phyloP scores from a whole-genome alignment of 2,329 filamentous ascomycete species.

The Stemphylium beticola region DNA sequence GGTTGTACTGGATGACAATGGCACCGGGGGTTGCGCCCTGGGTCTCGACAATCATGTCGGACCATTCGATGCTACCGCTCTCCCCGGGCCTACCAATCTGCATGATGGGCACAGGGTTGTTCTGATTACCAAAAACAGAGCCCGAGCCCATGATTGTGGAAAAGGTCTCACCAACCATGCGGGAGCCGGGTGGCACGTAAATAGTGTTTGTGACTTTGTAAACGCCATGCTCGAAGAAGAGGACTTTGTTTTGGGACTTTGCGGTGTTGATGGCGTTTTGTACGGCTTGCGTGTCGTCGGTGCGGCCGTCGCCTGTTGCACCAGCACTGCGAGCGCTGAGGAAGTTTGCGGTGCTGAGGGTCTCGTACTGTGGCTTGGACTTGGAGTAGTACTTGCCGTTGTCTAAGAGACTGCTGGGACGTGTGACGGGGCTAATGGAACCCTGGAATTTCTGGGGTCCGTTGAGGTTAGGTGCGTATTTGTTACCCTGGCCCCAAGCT shows the following conservation, averaged over 20 bases:
- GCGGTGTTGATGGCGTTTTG: slow-evolving; percentile 74
- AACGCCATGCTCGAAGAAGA: slow-evolving; percentile 66
- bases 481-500: slow-evolving; percentile 47
- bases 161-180: slow-evolving; percentile 86
- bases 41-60: slow-evolving; percentile 75
- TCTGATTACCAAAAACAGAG: slow-evolving; percentile 54
- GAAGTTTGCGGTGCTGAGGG: slow-evolving; percentile 67
- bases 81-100: slow-evolving; percentile 71
- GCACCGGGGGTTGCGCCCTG: slow-evolving; percentile 73
- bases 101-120: slow-evolving; percentile 68
- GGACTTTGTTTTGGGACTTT: slow-evolving; percentile 59
- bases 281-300: slow-evolving; percentile 80
- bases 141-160: slow-evolving; percentile 83
- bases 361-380: slow-evolving; percentile 58
- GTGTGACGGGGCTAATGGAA: slow-evolving; percentile 52
- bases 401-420: slow-evolving; percentile 57
- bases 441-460: slow-evolving; percentile 58
- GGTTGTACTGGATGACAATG: slow-evolving; percentile 75
- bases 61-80: slow-evolving; percentile 71
- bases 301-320: slow-evolving; percentile 80
- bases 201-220: slow-evolving; percentile 65
- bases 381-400: slow-evolving; percentile 58
- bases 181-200: slow-evolving; percentile 70
- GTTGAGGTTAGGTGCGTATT: slow-evolving; percentile 45
- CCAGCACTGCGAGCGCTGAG: slow-evolving; percentile 55